Base-by-base conservation (phyloP, 345 rosid species). In the Murraya koenigii region DNA sequence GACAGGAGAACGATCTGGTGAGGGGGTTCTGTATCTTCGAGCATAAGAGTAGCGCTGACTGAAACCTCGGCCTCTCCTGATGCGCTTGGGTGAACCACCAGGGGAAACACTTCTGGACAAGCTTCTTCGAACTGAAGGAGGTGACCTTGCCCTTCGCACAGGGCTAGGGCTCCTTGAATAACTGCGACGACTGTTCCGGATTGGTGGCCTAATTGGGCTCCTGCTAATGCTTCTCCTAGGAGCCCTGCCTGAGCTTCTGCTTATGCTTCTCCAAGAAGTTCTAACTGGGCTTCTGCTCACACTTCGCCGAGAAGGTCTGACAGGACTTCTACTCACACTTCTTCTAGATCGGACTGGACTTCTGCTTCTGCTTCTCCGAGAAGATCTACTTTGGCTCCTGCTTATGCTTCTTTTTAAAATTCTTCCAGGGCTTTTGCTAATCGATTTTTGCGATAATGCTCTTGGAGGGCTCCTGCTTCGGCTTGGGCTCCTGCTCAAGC, bases 31-130 rank as follows among this genome's bases (percentile, higher is more conserved):
- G 85, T 89, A 96, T 76, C 93, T 80, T 39, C 97, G 92, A 71
- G 99, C 97, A 77, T 90, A 94, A 28, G 99, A 91, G 75, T 87
- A 96, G 44, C 93, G 87, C 77, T 92, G 88, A 80, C 98, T 94
- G 78, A 96, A 91, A 63, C 99, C 99, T 39, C 99, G 87, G 5
- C 99, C 99, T 81, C 99, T 92, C 82, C 92, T 89, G 56, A 94
- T 88, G 52, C 97, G 97, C 85, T 88, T 93, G 5, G 91, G 92
- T 15, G 92, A 93, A 47, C 88, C 92, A 83, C 83, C 90, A 7
- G 97, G 98, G 10, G 98, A 91, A 79, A 77, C 86, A 47, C 99
- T 95, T 84, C 94, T 92, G 32, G 99, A 92, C 79, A 85, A 80
- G 87, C 97, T 90, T 90, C 93, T 85, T 71, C 90, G 90, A 52